phyloP scores from a whole-genome alignment of 495 filamentous ascomycete species.

The Penicillium maclennaniae region DNA sequence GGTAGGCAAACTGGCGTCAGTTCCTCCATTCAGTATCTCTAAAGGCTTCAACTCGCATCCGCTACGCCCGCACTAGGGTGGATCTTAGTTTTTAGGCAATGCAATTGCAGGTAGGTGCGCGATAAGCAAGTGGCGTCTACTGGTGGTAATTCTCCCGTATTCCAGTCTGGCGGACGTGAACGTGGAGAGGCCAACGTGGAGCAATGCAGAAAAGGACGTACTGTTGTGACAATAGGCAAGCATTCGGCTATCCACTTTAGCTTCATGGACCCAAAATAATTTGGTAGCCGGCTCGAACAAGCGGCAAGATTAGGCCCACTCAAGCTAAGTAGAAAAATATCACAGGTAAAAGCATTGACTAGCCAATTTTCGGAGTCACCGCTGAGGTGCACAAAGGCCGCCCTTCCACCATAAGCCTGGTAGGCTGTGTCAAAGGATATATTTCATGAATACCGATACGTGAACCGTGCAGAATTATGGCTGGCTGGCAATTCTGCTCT shows the following conservation, averaged over 20 bases:
- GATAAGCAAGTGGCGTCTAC: not conserved
- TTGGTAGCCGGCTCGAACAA: not conserved
- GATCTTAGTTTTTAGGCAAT: not conserved
- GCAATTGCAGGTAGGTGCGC: conserved; percentile 7
- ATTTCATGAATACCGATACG: not conserved
- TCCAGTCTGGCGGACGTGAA: conserved; percentile 2
- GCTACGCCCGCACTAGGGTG: conserved; percentile 1
- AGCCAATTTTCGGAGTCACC: conserved; percentile 8
- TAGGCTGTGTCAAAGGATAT: not conserved
- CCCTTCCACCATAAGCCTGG: not conserved
- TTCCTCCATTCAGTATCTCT: not conserved
- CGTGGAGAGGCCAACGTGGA: conserved; percentile 15
- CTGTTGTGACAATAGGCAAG: conserved; percentile 4
- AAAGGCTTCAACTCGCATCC: conserved; percentile 11
- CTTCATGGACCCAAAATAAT: conserved; percentile 6
- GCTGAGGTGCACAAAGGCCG: not conserved
- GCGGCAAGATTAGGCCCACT: not conserved
- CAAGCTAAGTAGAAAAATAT: not conserved
- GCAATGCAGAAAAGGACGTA: conserved; percentile 6
- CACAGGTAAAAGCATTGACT: not conserved
- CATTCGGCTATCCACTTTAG: conserved; percentile 7
- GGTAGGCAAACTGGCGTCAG: not conserved
- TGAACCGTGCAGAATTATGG: conserved; percentile 5
- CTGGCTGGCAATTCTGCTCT: conserved; percentile 13
- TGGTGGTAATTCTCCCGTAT: conserved; percentile 2